phyloP scores from a whole-genome alignment of 2,329 filamentous ascomycete species.

The Mariannaea sp. region DNA sequence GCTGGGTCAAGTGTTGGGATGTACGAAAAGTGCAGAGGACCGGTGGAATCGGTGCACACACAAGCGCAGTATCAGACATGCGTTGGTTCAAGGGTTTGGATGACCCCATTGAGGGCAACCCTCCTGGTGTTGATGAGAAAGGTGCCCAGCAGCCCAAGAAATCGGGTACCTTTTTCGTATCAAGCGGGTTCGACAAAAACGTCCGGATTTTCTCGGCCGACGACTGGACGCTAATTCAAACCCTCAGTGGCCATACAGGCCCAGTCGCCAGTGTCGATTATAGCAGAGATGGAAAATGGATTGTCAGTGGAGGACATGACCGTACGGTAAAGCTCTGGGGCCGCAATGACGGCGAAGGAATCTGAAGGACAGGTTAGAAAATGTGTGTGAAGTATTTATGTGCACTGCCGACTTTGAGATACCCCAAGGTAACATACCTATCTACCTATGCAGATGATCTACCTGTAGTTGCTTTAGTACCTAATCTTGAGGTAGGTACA shows the following conservation, averaged over 20 bases:
- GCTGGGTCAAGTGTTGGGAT: conserved; percentile 98
- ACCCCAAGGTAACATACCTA: too few relatives aligned
- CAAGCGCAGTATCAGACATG: conserved; percentile 88
- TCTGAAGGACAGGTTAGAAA: conserved; percentile 43
- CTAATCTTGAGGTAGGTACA: too few relatives aligned
- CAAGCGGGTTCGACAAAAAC: conserved; percentile 89
- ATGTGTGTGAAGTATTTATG: conserved; percentile 24
- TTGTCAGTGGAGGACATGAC: conserved; percentile 92
- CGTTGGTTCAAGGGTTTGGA: conserved; percentile 92
- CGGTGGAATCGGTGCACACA: conserved; percentile 88
- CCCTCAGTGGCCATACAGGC: conserved; percentile 85
- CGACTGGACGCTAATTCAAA: conserved; percentile 91
- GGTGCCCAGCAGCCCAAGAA: conserved; percentile 76
- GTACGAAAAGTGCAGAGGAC: conserved; percentile 83
- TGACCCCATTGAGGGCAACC: conserved; percentile 66
- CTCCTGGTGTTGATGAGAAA: conserved; percentile 66
- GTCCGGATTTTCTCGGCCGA: conserved; percentile 96
- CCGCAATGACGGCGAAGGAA: conserved; percentile 71
- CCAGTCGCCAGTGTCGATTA: conserved; percentile 92
- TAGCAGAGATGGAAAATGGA: conserved; percentile 84
- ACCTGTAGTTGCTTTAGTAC: too few relatives aligned
- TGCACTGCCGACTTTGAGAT: conserved; percentile 33
- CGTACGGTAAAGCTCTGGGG: conserved; percentile 96
- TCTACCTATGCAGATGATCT: conserved; percentile 14
- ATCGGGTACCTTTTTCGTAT: conserved; percentile 89